These are phyloP conservation scores for Jamesozyma jinghongensis DNA, from an alignment of 805 yeast genomes.

Conservation along the genomic window DNA sequence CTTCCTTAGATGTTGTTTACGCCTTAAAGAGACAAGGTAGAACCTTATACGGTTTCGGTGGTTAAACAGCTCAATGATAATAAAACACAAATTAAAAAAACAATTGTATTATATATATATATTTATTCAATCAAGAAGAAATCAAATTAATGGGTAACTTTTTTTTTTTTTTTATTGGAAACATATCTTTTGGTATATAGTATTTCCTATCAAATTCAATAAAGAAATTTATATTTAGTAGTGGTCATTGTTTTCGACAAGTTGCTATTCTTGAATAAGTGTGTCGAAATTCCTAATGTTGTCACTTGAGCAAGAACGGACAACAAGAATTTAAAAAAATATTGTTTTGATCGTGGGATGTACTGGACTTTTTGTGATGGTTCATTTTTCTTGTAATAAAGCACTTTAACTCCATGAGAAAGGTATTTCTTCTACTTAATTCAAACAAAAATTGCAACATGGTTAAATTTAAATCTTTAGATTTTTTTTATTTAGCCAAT, in stretches of 20 bases:
- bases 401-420: no score
- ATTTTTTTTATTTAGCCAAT: no score
- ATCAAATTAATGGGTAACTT: background rate
- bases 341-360: no score
- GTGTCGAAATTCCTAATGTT: no score
- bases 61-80: conserved; percentile 41
- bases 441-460: no score
- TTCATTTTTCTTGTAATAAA: no score
- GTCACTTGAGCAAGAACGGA: no score
- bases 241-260: background rate
- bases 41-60: conserved; percentile 99
- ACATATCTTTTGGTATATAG: conserved; percentile 2
- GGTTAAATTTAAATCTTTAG: no score
- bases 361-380: no score
- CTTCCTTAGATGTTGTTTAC: conserved; percentile 96
- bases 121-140: background rate
- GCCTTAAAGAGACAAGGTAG: conserved; percentile 99
- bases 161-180: background rate
- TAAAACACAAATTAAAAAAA: background rate
- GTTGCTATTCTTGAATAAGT: no score
- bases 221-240: background rate
- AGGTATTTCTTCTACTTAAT: no score
- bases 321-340: no score
- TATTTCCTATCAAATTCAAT: background rate
- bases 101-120: background rate